Conservation (phyloP, 108 stramenopile species). For the Nannochloropsis gaditana region DNA sequence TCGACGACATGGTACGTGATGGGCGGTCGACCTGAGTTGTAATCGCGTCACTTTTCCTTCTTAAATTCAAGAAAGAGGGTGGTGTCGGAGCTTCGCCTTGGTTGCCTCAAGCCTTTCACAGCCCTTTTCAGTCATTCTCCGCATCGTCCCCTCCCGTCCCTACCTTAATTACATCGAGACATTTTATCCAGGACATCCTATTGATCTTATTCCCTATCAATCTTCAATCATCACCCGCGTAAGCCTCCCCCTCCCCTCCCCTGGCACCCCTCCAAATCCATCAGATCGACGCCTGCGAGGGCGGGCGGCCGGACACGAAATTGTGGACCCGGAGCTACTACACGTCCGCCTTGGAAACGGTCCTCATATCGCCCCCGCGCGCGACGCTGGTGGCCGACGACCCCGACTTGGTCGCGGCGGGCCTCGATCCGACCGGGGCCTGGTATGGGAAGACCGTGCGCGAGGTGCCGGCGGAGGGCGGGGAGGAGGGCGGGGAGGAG, state of each 20-base stretch:
- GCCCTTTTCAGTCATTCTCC: neutral
- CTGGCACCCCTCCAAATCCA: neutral
- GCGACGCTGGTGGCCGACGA: neutral
- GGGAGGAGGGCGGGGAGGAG: neutral
- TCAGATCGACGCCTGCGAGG: neutral
- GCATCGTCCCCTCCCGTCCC: neutral
- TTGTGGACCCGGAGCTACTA: neutral
- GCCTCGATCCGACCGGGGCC: neutral
- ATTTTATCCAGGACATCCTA: too few relatives aligned
- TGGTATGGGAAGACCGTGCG: neutral
- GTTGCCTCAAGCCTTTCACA: neutral
- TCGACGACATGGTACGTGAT: conserved; percentile 11
- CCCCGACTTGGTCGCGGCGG: neutral
- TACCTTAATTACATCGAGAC: neutral
- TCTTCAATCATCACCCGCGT: too few relatives aligned
- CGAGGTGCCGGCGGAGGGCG: neutral
- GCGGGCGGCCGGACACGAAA: neutral
- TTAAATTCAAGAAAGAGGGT: neutral
- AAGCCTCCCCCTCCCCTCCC: too few relatives aligned
- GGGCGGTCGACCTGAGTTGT: neutral
- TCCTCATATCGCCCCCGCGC: neutral
- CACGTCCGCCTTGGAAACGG: neutral
- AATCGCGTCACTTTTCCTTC: too few relatives aligned
- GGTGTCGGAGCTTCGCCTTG: neutral
- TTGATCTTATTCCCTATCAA: too few relatives aligned